Base-by-base conservation (phyloP, 2,329 filamentous ascomycete genomes). In the Pseudopyrenochaeta lycopersici region DNA sequence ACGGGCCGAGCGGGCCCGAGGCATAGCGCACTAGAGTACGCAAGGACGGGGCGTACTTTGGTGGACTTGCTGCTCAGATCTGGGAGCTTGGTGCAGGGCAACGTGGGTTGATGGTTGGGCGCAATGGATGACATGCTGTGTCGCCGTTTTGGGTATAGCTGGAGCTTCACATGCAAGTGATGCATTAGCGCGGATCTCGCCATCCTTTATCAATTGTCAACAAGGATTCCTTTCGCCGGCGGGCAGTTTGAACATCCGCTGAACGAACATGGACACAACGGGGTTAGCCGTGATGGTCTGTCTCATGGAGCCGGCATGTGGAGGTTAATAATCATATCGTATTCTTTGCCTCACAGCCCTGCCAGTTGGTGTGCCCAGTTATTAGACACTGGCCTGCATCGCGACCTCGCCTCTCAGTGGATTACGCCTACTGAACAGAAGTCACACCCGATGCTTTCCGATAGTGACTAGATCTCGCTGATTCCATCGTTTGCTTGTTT, bases 71-170 rank as follows among this genome's bases (percentile, higher is more conserved):
- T 47, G 46, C 54, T 44, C 44, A 52, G 66, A 69, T 67, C 64
- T 56, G 50, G 56, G 47, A 41, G 54, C 40, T 40, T 35, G 48
- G 56, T 55, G 60, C 12, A 50, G 41, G 46, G 32, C 50, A 68
- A 62, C 59, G 62, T 66, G 64, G 44, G 45, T 46, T 50, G 61
- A 64, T 58, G 60, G 58, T 61, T 63, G 56, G 63, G 56, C 20
- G 51, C 53, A 57, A 58, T 60, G 54, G 43, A 65, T 63, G 66
- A 64, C 59, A 58, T 48, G 29, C 50, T 48, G 47, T 58, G 29
- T 44, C 32, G 58, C 54, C 49, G 48, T 20, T 62, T 61, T 18
- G 40, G 65, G 66, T 10, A 41, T 66, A 64, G 60, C 50, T 3
- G 40, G 39, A 38, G 52, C 53, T 46, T 42, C 40, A 43, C 45